These are phyloP conservation scores for Candida ulmi DNA, from an alignment of 805 yeast species.

Conservation along the genomic window DNA sequence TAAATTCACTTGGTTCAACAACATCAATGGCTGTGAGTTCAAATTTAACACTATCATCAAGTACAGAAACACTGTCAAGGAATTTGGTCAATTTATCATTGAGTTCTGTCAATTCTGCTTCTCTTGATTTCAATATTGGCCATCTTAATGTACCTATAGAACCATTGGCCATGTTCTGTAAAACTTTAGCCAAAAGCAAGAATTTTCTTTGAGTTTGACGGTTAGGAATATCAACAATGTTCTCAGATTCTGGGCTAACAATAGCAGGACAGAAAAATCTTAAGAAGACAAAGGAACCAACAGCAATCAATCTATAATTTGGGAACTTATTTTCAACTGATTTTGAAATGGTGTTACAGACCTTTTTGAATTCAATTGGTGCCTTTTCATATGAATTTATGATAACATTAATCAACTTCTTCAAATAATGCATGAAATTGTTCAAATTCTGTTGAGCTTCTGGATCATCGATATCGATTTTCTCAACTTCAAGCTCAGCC, in stretches of 20 bases:
- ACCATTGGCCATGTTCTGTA: constrained; percentile 86
- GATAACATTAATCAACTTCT: constrained; percentile 53
- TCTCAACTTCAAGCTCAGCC: constrained; percentile 63
- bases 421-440: constrained; percentile 52
- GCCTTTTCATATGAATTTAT: constrained; percentile 47
- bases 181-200: constrained; percentile 72
- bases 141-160: constrained; percentile 60
- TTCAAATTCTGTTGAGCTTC: constrained; percentile 35
- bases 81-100: constrained; percentile 35
- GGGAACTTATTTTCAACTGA: constrained; percentile 60
- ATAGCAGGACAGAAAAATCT: constrained; percentile 84
- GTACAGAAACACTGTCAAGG: constrained; percentile 30
- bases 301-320: constrained; percentile 60
- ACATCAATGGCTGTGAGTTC: constrained; percentile 14
- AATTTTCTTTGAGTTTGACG: constrained; percentile 53
- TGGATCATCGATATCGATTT: constrained; percentile 30
- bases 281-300: constrained; percentile 82
- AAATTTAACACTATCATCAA: constrained; percentile 20
- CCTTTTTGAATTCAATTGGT: constrained; percentile 67
- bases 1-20: constrained; percentile 25
- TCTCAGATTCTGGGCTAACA: constrained; percentile 69
- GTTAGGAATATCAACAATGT: constrained; percentile 33
- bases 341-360: constrained; percentile 59
- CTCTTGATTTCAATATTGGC: constrained; percentile 43
- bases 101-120: constrained; percentile 35